Percentiles rank a stretch among this genome's conserved stretches.
Conservation (phyloP, 495 filamentous ascomycete species). For the Sordaria brevicollis region DNA sequence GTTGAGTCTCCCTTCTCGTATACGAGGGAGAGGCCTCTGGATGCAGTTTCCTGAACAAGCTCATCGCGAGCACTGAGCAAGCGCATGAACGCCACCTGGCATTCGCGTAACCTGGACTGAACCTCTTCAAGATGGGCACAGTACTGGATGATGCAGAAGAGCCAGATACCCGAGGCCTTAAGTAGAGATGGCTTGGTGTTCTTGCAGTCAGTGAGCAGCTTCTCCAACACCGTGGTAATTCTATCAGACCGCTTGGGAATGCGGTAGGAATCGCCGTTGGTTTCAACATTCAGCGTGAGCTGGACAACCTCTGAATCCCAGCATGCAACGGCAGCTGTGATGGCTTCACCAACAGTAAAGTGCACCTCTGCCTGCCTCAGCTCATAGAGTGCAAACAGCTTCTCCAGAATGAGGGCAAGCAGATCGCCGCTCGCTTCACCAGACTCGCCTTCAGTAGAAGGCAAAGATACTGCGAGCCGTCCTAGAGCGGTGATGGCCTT, state of each 20-base stretch:
- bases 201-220: slow-evolving; percentile 61
- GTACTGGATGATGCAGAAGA: slow-evolving; percentile 85
- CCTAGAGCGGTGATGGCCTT: slow-evolving; percentile 70
- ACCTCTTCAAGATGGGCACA: slow-evolving; percentile 67
- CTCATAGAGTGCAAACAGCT: slow-evolving; percentile 67
- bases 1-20: slow-evolving; percentile 81
- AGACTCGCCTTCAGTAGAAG: slow-evolving; percentile 6
- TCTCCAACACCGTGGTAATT: slow-evolving; percentile 49
- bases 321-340: slow-evolving; percentile 63
- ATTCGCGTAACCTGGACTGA: slow-evolving; percentile 60
- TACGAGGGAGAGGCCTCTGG: slow-evolving; percentile 76
- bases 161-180: slow-evolving; percentile 86
- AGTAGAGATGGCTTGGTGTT: slow-evolving; percentile 76
- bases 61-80: slow-evolving; percentile 85
- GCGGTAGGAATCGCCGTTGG: slow-evolving; percentile 17
- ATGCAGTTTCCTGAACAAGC: slow-evolving; percentile 89
- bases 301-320: slow-evolving; percentile 57
- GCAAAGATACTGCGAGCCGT: slow-evolving; percentile 45
- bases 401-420: slow-evolving; percentile 41
- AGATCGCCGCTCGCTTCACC: slow-evolving; percentile 11
- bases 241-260: slow-evolving; percentile 32
- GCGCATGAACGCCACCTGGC: slow-evolving; percentile 77
- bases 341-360: slow-evolving; percentile 79
- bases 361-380: slow-evolving; percentile 76
- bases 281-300: slow-evolving; percentile 37